These are phyloP conservation scores for Phytophthora meadii DNA, from an alignment of 352 stramenopile species.

Conservation along the genomic window DNA sequence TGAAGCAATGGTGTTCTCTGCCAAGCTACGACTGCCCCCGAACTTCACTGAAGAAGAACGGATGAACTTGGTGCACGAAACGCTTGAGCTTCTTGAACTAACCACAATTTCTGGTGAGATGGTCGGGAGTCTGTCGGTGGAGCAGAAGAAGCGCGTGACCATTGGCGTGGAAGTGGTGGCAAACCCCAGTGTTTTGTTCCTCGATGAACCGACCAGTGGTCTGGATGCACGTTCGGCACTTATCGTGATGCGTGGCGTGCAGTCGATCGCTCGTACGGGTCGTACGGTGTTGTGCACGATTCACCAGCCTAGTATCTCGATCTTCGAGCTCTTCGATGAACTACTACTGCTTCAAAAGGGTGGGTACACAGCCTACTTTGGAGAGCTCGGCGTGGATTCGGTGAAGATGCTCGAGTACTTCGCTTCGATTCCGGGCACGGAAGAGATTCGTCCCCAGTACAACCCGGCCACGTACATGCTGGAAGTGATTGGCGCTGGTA, in stretches of 20 bases:
- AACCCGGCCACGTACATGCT: conserved; percentile 94
- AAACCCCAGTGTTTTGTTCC: conserved; percentile 94
- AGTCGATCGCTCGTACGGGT: conserved; percentile 85
- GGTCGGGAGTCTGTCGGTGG: conserved; percentile 66
- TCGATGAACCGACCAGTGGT: conserved; percentile 93
- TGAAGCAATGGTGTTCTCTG: conserved; percentile 90
- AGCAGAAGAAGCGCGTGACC: conserved; percentile 94
- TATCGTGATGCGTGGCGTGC: conserved; percentile 58
- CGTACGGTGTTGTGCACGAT: conserved; percentile 83
- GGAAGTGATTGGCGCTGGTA: conserved; percentile 78
- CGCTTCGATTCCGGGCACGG: conserved; percentile 72
- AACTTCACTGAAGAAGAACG: conserved; percentile 43
- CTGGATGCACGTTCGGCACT: conserved; percentile 80
- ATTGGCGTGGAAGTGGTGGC: conserved; percentile 93
- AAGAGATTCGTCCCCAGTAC: conserved; percentile 71
- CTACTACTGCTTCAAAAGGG: conserved; percentile 84
- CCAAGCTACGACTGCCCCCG: conserved; percentile 72
- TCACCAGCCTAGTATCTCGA: conserved; percentile 16
- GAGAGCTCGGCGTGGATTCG: conserved; percentile 83
- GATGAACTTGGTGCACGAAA: conserved; percentile 57
- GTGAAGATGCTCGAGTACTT: conserved; percentile 91
- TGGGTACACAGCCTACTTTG: conserved; percentile 82
- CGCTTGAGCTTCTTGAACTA: conserved; percentile 62
- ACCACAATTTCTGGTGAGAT: conserved; percentile 48
- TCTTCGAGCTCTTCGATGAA: conserved; percentile 79